These are phyloP conservation scores for Tetrahymena borealis DNA, from an alignment of 73 alveolate species.

Conservation along the genomic window DNA sequence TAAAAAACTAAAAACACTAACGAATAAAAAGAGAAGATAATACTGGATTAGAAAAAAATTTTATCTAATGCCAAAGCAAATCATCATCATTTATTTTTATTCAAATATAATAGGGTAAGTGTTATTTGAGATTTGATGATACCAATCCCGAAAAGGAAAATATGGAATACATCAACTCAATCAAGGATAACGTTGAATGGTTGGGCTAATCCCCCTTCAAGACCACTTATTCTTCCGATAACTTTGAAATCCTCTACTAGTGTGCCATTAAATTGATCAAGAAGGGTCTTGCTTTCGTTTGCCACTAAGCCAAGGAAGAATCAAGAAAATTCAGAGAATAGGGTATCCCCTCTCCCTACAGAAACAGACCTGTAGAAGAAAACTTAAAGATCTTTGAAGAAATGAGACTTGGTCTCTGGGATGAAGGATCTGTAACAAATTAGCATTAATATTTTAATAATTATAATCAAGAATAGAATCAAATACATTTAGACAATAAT, in stretches of 20 bases:
- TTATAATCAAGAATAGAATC: too few relatives aligned
- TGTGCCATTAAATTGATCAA: conserved; percentile 89
- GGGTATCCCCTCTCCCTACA: conserved; percentile 81
- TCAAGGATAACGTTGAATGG: conserved; percentile 81
- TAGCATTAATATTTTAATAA: neutral
- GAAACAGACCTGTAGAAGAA: conserved; percentile 91
- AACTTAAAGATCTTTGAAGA: conserved; percentile 83
- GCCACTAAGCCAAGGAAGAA: neutral
- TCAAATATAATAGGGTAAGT: conserved; percentile 61
- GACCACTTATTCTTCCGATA: conserved; percentile 91
- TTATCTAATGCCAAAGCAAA: too few relatives aligned
- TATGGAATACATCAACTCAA: conserved; percentile 90
- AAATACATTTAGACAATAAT: too few relatives aligned
- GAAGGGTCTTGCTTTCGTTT: neutral
- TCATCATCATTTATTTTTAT: neutral
- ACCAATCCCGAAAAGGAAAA: conserved; percentile 98
- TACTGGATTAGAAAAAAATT: too few relatives aligned
- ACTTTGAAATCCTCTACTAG: conserved; percentile 84
- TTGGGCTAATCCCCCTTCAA: conserved; percentile 92
- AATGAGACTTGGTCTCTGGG: conserved; percentile 93
- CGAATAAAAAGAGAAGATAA: too few relatives aligned
- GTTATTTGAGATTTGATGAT: conserved; percentile 96
- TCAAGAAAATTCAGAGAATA: conserved; percentile 53
- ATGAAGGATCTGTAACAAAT: conserved; percentile 60
- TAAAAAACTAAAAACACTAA: too few relatives aligned